These are phyloP conservation scores for Gyrodon lividus DNA, from an alignment of 768 basidiomycete species.

Conservation along the genomic window DNA sequence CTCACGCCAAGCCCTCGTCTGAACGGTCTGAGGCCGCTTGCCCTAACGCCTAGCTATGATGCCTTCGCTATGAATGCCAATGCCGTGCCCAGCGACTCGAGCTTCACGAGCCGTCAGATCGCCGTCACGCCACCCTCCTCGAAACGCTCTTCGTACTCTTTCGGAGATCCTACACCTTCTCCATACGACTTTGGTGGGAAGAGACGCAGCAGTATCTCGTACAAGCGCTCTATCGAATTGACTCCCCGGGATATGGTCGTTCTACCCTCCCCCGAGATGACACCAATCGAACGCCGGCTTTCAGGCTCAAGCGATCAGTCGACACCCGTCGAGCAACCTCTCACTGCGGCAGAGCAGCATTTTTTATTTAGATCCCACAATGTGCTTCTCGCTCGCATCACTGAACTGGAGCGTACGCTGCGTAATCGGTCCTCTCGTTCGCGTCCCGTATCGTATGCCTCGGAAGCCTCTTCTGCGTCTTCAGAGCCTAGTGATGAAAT, in stretches of 20 bases:
- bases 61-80: constrained; percentile 25
- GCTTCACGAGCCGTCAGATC: constrained; percentile 5
- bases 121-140: constrained; percentile 13
- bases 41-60: constrained; percentile 37
- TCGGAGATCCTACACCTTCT: constrained; percentile 22
- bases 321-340: constrained; percentile 40
- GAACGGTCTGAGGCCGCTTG: constrained; percentile 50
- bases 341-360: constrained; percentile 75
- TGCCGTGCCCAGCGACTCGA: neutral
- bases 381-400: constrained; percentile 77
- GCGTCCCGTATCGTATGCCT: constrained; percentile 50
- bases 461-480: constrained; percentile 37
- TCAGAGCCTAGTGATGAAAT: constrained; percentile 74
- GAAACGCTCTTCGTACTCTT: constrained; percentile 28
- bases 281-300: constrained; percentile 54
- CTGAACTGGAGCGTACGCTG: constrained; percentile 73
- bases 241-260: constrained; percentile 39
- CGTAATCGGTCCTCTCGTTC: constrained; percentile 44
- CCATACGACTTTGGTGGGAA: constrained; percentile 32
- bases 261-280: constrained; percentile 74
- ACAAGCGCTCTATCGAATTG: constrained; percentile 52
- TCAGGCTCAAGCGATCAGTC: constrained; percentile 31
- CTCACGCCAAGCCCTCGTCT: constrained; percentile 49
- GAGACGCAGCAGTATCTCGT: constrained; percentile 73
- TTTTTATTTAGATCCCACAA: constrained; percentile 86